Percentiles rank a stretch among this genome's conserved stretches.
Evolutionary conservation across 2,329 filamentous ascomycete species (phyloP).

Genomic region (Ceratocystis cacaofunesta): DNA sequence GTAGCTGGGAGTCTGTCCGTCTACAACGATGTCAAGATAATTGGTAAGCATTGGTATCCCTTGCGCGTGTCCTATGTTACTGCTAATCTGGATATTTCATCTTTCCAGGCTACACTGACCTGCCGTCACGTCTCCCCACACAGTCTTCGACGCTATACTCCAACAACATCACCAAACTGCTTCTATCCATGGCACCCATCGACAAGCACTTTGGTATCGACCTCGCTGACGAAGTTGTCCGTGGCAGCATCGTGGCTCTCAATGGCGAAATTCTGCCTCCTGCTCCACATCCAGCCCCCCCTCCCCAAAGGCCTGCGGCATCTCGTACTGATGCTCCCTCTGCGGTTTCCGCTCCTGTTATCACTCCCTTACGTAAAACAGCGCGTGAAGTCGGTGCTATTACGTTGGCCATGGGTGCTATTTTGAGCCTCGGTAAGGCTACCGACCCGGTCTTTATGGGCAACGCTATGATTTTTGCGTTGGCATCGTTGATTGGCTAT

Average conservation of each 20-base stretch:
- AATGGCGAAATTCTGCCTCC: slow-evolving; percentile 63
- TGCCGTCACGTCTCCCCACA: slow-evolving; percentile 72
- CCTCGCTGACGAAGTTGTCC: slow-evolving; percentile 69
- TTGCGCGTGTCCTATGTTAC: neutral
- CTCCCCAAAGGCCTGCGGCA: slow-evolving; percentile 28
- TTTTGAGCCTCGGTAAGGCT: slow-evolving; percentile 62
- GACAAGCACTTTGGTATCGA: slow-evolving; percentile 70
- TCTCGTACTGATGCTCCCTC: slow-evolving; percentile 26
- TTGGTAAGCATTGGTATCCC: slow-evolving; percentile 39
- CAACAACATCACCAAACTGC: slow-evolving; percentile 83
- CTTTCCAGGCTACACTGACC: slow-evolving; percentile 58
- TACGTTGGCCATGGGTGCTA: slow-evolving; percentile 62
- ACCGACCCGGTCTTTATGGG: slow-evolving; percentile 77
- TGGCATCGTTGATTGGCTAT: slow-evolving; percentile 77
- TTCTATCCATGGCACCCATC: slow-evolving; percentile 66
- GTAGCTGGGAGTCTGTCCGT: slow-evolving; percentile 53
- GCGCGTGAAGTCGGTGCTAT: slow-evolving; percentile 60
- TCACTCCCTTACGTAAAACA: slow-evolving; percentile 72
- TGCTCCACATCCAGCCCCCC: slow-evolving; percentile 50
- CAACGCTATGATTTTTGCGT: slow-evolving; percentile 70
- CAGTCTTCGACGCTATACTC: slow-evolving; percentile 84
- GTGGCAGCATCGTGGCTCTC: slow-evolving; percentile 68
- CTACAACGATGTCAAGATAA: slow-evolving; percentile 68
- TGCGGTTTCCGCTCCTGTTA: slow-evolving; percentile 44
- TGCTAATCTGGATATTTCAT: no score